Evolutionary conservation across 768 basidiomycete species (phyloP).

Genomic region (Tephrocybe sp.): DNA sequence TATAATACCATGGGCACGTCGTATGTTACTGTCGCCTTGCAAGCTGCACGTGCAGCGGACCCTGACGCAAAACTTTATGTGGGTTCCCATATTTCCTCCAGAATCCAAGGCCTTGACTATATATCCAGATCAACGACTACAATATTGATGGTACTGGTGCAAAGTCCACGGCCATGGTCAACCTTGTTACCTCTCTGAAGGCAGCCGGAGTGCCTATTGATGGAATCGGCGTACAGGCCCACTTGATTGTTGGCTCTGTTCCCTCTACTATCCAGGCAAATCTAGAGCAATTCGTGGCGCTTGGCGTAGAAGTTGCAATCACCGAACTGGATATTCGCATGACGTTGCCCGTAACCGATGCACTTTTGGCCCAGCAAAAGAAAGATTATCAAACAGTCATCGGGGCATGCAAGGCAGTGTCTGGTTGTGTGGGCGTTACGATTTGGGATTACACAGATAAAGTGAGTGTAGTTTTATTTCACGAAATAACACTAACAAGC

Average conservation of each 20-base stretch:
- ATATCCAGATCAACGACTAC: constrained; percentile 37
- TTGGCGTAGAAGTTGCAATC: constrained; percentile 67
- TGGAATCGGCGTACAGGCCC: constrained; percentile 61
- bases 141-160: constrained; percentile 44
- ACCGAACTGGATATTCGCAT: constrained; percentile 71
- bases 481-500: too few relatives aligned
- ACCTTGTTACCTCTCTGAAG: constrained; percentile 49
- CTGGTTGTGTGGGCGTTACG: constrained; percentile 43
- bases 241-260: constrained; percentile 59
- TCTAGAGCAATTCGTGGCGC: constrained; percentile 51
- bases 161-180: constrained; percentile 56
- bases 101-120: neutral
- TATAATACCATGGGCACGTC: constrained; percentile 44
- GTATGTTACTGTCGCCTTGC: constrained; percentile 51
- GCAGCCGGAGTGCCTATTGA: constrained; percentile 52
- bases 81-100: constrained; percentile 5
- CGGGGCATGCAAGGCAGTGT: constrained; percentile 47
- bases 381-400: constrained; percentile 59
- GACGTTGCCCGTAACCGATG: constrained; percentile 49
- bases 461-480: constrained; percentile 1
- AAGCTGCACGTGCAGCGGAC: constrained; percentile 53
- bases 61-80: constrained; percentile 58
- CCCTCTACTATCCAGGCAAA: constrained; percentile 47
- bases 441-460: constrained; percentile 42
- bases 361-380: constrained; percentile 52